Percentiles rank a stretch among this genome's conserved stretches.
phyloP scores from a whole-genome alignment of 108 stramenopile genomes.

The Skeletonema potamos region DNA sequence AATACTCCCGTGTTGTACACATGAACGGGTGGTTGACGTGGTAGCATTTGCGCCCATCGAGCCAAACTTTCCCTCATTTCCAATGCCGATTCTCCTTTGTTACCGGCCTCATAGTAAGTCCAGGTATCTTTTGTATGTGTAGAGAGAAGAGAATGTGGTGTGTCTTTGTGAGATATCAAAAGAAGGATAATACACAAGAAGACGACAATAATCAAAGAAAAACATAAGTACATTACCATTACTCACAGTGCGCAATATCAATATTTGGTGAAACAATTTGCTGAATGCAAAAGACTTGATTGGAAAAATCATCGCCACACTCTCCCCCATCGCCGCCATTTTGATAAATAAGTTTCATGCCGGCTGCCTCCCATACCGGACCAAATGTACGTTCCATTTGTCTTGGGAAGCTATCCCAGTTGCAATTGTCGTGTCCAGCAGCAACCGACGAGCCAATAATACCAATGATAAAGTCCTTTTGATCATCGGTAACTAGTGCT shows the following conservation, averaged over 20 bases:
- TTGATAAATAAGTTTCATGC: constrained; percentile 42
- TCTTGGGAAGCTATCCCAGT: constrained; percentile 39
- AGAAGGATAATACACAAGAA: not conserved
- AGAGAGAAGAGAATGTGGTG: no score
- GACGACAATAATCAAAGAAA: no score
- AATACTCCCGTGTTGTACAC: constrained; percentile 34
- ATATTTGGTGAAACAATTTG: constrained; percentile 45
- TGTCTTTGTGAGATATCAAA: no score
- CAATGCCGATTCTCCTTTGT: not conserved
- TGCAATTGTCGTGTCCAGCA: constrained; percentile 54
- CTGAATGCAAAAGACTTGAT: constrained; percentile 48
- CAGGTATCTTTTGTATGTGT: constrained; percentile 24
- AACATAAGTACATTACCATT: no score
- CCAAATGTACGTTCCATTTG: constrained; percentile 40
- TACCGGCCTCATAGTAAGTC: constrained; percentile 50
- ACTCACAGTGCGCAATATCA: constrained; percentile 44
- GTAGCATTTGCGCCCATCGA: constrained; percentile 48
- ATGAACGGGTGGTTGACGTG: constrained; percentile 41
- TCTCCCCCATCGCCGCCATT: constrained; percentile 51
- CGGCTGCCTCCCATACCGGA: constrained; percentile 49
- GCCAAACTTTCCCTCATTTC: constrained; percentile 32
- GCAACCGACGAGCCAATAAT: constrained; percentile 45
- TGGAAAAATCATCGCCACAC: constrained; percentile 42
- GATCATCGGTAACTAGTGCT: constrained; percentile 43
- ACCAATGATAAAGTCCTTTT: constrained; percentile 44